Conservation (phyloP, 1,139 yeast genomes). For the Pichia sp. region DNA sequence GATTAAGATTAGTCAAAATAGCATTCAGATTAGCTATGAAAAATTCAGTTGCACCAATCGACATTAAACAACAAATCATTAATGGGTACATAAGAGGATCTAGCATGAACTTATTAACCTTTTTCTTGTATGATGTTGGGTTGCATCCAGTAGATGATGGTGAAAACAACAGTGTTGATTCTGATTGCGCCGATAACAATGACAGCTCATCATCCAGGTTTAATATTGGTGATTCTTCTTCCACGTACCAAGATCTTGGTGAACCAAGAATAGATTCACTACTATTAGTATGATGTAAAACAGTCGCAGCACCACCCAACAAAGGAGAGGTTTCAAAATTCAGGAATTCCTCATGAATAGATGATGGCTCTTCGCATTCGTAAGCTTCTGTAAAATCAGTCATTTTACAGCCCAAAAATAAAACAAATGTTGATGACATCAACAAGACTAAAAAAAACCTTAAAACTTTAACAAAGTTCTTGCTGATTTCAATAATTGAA, state of each 20-base stretch:
- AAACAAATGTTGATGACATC: slow-evolving; percentile 16
- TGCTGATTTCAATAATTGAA: slow-evolving; percentile 11
- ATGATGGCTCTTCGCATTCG: slow-evolving; percentile 19
- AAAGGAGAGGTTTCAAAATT: slow-evolving; percentile 29
- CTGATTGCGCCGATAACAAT: slow-evolving; percentile 15
- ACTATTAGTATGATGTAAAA: slow-evolving; percentile 20
- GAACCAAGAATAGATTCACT: slow-evolving; percentile 21
- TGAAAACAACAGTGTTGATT: background rate
- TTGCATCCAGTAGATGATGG: background rate
- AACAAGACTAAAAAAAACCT: slow-evolving; percentile 19
- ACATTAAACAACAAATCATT: slow-evolving; percentile 23
- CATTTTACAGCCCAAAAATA: slow-evolving; percentile 25
- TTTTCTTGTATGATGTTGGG: slow-evolving; percentile 14
- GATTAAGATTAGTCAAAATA: slow-evolving; percentile 21
- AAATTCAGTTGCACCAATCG: slow-evolving; percentile 29
- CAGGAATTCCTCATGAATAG: slow-evolving; percentile 19
- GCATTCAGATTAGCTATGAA: slow-evolving; percentile 28
- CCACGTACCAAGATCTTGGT: slow-evolving; percentile 26
- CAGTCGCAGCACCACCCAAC: slow-evolving; percentile 27
- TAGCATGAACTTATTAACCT: slow-evolving; percentile 18
- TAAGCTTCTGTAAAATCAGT: slow-evolving; percentile 23
- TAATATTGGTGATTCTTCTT: slow-evolving; percentile 18
- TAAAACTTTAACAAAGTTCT: slow-evolving; percentile 20
- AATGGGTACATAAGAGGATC: slow-evolving; percentile 30
- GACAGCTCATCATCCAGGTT: slow-evolving; percentile 27